These are phyloP conservation scores for Phascolomyces articulosus DNA, from an alignment of 371 early-diverging fungal genomes.

Conservation along the genomic window DNA sequence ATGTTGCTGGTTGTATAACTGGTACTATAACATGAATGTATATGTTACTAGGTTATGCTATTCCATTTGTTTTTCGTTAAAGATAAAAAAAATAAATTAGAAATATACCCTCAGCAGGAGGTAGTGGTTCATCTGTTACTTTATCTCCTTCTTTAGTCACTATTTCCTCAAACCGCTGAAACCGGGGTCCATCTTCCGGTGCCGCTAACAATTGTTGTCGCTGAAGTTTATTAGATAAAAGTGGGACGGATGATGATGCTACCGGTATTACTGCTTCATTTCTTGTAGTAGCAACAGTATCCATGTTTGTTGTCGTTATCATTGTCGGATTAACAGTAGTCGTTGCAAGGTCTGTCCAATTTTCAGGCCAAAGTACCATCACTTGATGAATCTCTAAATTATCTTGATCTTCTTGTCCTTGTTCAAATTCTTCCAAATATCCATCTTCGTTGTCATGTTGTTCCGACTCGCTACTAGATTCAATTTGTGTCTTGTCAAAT, in stretches of 20 bases:
- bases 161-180: not conserved
- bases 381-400: not conserved
- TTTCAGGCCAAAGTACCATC: constrained; percentile 7
- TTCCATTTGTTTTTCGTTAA: too few relatives aligned
- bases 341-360: constrained; percentile 6
- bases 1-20: not conserved
- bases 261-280: not conserved
- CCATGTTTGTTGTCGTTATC: not conserved
- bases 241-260: not conserved
- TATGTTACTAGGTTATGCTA: too few relatives aligned
- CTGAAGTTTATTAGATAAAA: constrained; percentile 7
- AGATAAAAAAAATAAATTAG: too few relatives aligned
- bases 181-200: not conserved
- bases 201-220: constrained; percentile 10
- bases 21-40: too few relatives aligned
- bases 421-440: not conserved
- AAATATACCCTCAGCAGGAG: too few relatives aligned
- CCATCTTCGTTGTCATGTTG: not conserved
- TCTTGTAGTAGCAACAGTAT: too few relatives aligned
- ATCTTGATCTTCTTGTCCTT: not conserved
- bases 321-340: too few relatives aligned
- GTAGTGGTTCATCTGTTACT: too few relatives aligned
- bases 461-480: not conserved
- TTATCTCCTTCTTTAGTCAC: too few relatives aligned
- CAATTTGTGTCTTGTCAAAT: constrained; percentile 16